Percentiles rank a stretch among this genome's conserved stretches.
These are phyloP conservation scores for Maudiozyma serrabonitensis DNA, from an alignment of 805 yeast species.

Conservation along the genomic window DNA sequence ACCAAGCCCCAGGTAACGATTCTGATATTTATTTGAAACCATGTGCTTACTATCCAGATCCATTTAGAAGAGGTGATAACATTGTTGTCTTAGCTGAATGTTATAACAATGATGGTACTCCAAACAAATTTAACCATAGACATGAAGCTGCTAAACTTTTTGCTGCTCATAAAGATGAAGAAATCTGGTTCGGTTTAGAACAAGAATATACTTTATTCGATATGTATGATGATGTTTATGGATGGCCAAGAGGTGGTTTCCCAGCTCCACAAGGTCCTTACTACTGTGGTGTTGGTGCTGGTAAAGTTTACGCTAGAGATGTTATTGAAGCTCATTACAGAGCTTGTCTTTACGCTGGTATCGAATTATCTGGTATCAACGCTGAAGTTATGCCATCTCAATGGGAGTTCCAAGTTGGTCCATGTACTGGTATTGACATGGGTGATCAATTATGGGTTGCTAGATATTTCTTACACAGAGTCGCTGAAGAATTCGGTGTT, in stretches of 20 bases:
- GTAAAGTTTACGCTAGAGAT: conserved; percentile 96
- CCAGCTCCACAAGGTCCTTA: conserved; percentile 99
- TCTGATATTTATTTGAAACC: conserved; percentile 94
- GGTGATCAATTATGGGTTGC: conserved; percentile 97
- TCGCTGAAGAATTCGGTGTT: conserved; percentile 97
- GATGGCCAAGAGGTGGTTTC: conserved; percentile 99
- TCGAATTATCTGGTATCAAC: conserved; percentile 88
- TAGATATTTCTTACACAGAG: conserved; percentile 84
- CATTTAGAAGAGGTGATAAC: conserved; percentile 97
- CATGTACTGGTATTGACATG: conserved; percentile 90
- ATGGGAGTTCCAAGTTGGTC: conserved; percentile 99
- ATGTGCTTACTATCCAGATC: conserved; percentile 90
- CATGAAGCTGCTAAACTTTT: conserved; percentile 91
- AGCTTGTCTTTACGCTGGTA: conserved; percentile 91
- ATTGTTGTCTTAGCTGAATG: conserved; percentile 90
- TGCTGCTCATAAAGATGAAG: conserved; percentile 78
- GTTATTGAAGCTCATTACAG: conserved; percentile 98
- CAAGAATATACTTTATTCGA: conserved; percentile 98
- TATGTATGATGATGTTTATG: conserved; percentile 80
- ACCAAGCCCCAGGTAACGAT: conserved; percentile 97
- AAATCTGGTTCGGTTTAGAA: conserved; percentile 96
- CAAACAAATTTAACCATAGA: conserved; percentile 97
- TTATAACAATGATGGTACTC: conserved; percentile 98
- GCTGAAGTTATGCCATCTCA: conserved; percentile 99
- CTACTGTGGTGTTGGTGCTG: conserved; percentile 99